Evolutionary conservation across 2,329 filamentous ascomycete species (phyloP).

Genomic region (Ascocoryne sarcoides): DNA sequence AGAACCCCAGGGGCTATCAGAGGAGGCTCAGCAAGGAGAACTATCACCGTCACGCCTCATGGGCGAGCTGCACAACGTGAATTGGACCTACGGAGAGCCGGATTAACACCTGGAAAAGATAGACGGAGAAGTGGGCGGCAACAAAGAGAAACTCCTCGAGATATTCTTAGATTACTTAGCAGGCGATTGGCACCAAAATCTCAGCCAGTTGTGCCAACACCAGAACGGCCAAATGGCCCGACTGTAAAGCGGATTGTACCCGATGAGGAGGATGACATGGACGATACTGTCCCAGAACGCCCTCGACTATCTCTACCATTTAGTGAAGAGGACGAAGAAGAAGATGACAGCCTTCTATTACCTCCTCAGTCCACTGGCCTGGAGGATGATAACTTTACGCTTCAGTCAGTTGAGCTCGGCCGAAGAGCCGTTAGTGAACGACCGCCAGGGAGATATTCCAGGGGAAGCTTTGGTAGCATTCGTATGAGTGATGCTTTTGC

Average conservation of each 20-base stretch:
- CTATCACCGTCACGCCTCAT: constrained; percentile 42
- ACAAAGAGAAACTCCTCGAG: constrained; percentile 47
- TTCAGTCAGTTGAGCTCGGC: constrained; percentile 51
- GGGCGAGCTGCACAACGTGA: constrained; percentile 50
- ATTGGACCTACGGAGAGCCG: constrained; percentile 49
- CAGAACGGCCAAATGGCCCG: constrained; percentile 13
- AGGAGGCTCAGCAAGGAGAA: constrained; percentile 21
- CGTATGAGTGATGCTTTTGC: constrained; percentile 45
- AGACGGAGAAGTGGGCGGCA: constrained; percentile 45
- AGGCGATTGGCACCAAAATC: constrained; percentile 41
- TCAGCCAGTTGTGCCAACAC: constrained; percentile 23
- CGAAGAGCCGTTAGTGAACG: constrained; percentile 42
- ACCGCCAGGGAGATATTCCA: constrained; percentile 37
- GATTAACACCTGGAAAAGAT: constrained; percentile 51
- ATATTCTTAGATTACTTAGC: constrained; percentile 45
- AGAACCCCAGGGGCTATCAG: constrained; percentile 21
- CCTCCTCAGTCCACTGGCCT: constrained; percentile 44
- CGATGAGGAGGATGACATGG: constrained; percentile 29
- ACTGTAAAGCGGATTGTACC: constrained; percentile 1
- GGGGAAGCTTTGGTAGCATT: constrained; percentile 40
- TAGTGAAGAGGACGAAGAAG: constrained; percentile 43
- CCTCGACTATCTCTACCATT: constrained; percentile 49
- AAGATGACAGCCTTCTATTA: constrained; percentile 37
- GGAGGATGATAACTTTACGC: constrained; percentile 47
- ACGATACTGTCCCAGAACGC: constrained; percentile 35